phyloP scores from a whole-genome alignment of 495 filamentous ascomycete species.

The Jackrogersella multiformis region DNA sequence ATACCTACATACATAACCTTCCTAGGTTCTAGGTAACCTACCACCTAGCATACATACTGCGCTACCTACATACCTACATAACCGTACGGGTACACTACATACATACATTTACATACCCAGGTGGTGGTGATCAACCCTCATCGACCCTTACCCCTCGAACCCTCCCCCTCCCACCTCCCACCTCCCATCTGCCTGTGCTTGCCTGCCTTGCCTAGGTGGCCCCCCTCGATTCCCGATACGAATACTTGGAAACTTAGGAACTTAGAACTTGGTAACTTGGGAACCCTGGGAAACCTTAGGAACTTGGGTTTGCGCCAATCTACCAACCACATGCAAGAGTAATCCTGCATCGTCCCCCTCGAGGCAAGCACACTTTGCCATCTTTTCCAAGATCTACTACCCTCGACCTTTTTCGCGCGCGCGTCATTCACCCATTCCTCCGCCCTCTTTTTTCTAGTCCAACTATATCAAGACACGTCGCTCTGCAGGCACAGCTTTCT shows the following conservation, averaged over 20 bases:
- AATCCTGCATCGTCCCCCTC: constrained; percentile 42
- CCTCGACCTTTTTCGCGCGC: constrained; percentile 52
- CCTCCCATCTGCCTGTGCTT: no score
- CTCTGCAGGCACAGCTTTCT: constrained; percentile 56
- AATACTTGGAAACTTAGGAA: no score
- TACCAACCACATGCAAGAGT: constrained; percentile 47
- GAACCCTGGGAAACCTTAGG: no score
- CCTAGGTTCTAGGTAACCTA: no score
- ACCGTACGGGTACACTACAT: constrained; percentile 1
- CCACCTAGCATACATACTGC: constrained; percentile 7
- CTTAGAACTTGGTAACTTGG: no score
- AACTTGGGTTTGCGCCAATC: constrained; percentile 47
- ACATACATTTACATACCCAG: background rate
- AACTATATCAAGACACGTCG: constrained; percentile 68
- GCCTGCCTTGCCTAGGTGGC: background rate
- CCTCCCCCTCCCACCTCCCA: no score
- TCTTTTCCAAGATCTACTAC: constrained; percentile 47
- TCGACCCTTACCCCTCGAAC: background rate
- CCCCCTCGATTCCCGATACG: constrained; percentile 31
- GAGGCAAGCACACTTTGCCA: constrained; percentile 40
- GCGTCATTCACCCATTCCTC: constrained; percentile 55
- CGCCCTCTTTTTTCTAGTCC: constrained; percentile 50
- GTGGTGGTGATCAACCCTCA: background rate
- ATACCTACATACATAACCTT: constrained; percentile 1
- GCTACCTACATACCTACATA: constrained; percentile 27